Evolutionary conservation across 2,329 filamentous ascomycete genomes (phyloP).

Genomic region (Metarhizium sp.): DNA sequence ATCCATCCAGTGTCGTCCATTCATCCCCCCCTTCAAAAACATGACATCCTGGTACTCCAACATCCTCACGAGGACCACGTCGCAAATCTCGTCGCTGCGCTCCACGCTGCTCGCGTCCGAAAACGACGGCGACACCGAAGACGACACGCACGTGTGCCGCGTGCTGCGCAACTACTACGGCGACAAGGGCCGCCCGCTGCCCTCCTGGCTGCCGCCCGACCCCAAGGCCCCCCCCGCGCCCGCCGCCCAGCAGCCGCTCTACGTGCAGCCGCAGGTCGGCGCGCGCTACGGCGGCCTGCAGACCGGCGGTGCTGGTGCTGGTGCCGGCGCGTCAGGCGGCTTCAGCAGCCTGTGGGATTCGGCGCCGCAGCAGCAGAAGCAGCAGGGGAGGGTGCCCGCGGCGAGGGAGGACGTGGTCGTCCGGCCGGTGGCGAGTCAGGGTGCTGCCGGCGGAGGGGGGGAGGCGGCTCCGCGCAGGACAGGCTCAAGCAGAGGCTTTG

Average conservation of each 20-base stretch:
- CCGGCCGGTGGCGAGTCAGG: too few relatives aligned
- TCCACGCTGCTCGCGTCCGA: conserved; percentile 61
- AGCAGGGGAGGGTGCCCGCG: not conserved
- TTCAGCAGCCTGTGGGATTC: conserved; percentile 53
- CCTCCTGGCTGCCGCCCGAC: conserved; percentile 81
- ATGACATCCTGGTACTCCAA: conserved; percentile 81
- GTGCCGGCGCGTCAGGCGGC: conserved; percentile 4
- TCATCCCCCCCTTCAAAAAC: conserved; percentile 10
- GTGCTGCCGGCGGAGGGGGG: not conserved
- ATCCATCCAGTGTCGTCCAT: too few relatives aligned
- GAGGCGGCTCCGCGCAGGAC: conserved; percentile 62
- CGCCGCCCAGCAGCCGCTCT: conserved; percentile 38
- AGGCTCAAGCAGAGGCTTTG: conserved; percentile 73
- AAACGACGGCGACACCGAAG: conserved; percentile 64
- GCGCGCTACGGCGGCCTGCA: not conserved
- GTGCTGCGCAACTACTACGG: conserved; percentile 88
- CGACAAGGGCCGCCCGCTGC: conserved; percentile 75
- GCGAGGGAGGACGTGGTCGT: not conserved
- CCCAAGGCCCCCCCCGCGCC: conserved; percentile 55
- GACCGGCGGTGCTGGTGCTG: too few relatives aligned
- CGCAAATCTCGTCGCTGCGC: conserved; percentile 54
- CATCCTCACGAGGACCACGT: conserved; percentile 55
- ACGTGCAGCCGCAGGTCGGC: conserved; percentile 31
- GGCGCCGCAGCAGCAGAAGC: conserved; percentile 7
- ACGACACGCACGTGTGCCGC: conserved; percentile 91